Percentiles rank a stretch among this genome's conserved stretches.
Conservation (phyloP, 2,329 filamentous ascomycete genomes). For the Neospermospora avenae region DNA sequence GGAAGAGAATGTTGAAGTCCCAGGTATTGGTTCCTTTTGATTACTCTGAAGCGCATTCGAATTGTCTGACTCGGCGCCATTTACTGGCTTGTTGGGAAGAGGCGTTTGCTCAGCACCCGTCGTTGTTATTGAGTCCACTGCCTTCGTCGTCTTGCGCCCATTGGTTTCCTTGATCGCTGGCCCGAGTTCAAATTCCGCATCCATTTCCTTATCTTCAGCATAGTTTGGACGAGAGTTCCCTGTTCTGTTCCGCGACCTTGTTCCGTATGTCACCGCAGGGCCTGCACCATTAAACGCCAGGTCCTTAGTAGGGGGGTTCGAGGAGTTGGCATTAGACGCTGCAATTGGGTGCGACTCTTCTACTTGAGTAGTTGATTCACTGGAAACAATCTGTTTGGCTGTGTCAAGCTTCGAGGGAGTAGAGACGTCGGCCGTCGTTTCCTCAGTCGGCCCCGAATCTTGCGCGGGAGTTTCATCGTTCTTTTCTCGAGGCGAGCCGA, state of each 20-base stretch:
- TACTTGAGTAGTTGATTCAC: constrained; percentile 15
- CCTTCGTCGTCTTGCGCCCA: constrained; percentile 53
- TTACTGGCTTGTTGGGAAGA: constrained; percentile 37
- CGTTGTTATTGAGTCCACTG: constrained; percentile 29
- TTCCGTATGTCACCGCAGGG: constrained; percentile 68
- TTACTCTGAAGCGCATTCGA: constrained; percentile 29
- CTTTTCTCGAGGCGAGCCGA: constrained; percentile 22
- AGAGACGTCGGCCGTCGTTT: constrained; percentile 10
- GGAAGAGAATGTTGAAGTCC: constrained; percentile 56
- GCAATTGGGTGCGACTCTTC: constrained; percentile 45
- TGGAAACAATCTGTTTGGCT: constrained; percentile 15
- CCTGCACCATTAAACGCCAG: constrained; percentile 28
- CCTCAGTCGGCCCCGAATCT: constrained; percentile 15
- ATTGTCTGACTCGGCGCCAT: constrained; percentile 35
- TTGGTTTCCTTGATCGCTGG: constrained; percentile 50
- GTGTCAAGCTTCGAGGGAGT: constrained; percentile 12
- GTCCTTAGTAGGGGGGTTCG: constrained; percentile 49
- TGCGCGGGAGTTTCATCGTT: constrained; percentile 13
- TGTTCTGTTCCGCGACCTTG: constrained; percentile 85
- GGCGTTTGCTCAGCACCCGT: constrained; percentile 20
- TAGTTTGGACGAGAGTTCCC: constrained; percentile 85
- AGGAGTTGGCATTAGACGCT: constrained; percentile 45
- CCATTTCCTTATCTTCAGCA: constrained; percentile 87
- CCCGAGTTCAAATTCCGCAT: constrained; percentile 79
- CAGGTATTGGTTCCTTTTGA: constrained; percentile 49